These are phyloP conservation scores for Nakaseomyces glabratus DNA, from an alignment of 1,139 yeast genomes.

Conservation along the genomic window DNA sequence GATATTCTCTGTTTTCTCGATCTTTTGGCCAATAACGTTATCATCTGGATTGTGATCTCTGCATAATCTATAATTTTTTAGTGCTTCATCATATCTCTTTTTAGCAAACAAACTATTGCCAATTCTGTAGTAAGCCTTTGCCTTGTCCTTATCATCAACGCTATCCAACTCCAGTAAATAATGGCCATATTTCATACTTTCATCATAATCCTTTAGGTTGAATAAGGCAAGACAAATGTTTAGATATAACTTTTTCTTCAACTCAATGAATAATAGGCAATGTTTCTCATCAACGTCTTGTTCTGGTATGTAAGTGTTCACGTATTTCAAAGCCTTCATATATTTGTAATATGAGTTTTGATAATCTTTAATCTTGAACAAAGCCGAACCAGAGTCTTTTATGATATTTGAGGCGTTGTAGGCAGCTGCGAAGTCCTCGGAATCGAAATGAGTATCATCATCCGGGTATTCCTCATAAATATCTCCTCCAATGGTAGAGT, in stretches of 20 bases:
- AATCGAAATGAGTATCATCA: conserved; percentile 50
- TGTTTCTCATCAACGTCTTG: conserved; percentile 51
- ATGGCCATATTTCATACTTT: conserved; percentile 44
- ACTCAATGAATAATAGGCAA: conserved; percentile 40
- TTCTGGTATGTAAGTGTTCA: conserved; percentile 66
- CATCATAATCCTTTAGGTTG: conserved; percentile 39
- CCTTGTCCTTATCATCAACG: conserved; percentile 38
- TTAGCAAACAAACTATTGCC: conserved; percentile 42
- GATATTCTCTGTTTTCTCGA: conserved; percentile 35
- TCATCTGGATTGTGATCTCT: conserved; percentile 41
- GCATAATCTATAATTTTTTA: conserved; percentile 41
- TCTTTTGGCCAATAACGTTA: conserved; percentile 39
- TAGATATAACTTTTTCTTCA: conserved; percentile 54
- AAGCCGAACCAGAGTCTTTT: conserved; percentile 55
- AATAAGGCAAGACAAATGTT: conserved; percentile 48
- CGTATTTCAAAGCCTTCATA: conserved; percentile 53
- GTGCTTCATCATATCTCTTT: conserved; percentile 44
- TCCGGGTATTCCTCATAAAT: conserved; percentile 68
- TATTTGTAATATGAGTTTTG: conserved; percentile 52
- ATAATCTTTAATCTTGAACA: conserved; percentile 46
- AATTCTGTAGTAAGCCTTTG: conserved; percentile 55
- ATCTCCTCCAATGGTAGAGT: conserved; percentile 56
- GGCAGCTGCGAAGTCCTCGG: conserved; percentile 47
- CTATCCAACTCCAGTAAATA: conserved; percentile 45
- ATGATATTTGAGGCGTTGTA: conserved; percentile 44